Conservation (phyloP, 1,284 basidiomycete genomes). For the Naganishia sp. region DNA sequence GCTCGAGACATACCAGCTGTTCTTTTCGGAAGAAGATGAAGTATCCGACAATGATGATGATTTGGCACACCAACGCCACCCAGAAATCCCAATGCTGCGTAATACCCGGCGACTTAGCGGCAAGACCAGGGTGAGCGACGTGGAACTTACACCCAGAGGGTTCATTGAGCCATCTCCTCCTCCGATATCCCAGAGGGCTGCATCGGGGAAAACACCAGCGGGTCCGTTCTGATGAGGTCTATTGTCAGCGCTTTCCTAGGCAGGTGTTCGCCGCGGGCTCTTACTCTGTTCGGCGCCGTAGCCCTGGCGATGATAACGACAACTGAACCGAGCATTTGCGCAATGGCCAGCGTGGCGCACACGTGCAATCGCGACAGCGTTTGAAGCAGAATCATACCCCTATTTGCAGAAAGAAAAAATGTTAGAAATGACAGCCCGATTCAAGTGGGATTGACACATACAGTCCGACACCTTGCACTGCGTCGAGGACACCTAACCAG, state of each 20-base stretch:
- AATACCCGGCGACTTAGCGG: not conserved
- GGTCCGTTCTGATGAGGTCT: slow-evolving; percentile 80
- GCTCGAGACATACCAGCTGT: slow-evolving; percentile 40
- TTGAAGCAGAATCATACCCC: slow-evolving; percentile 87
- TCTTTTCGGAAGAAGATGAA: slow-evolving; percentile 76
- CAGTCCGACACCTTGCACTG: slow-evolving; percentile 86
- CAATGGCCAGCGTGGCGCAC: slow-evolving; percentile 82
- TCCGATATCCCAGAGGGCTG: slow-evolving; percentile 79
- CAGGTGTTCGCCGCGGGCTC: not conserved
- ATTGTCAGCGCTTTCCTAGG: slow-evolving; percentile 55
- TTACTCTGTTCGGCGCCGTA: slow-evolving; percentile 50
- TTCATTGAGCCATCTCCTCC: slow-evolving; percentile 51
- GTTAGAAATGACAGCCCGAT: not conserved
- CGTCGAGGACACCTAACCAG: slow-evolving; percentile 89
- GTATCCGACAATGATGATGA: slow-evolving; percentile 84
- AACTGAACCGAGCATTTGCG: slow-evolving; percentile 61
- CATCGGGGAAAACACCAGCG: slow-evolving; percentile 85
- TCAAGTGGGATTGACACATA: not conserved
- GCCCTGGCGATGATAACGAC: slow-evolving; percentile 54
- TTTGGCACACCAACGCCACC: slow-evolving; percentile 66
- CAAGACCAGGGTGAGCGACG: too few relatives aligned
- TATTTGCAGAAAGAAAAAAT: slow-evolving; percentile 4
- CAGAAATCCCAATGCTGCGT: slow-evolving; percentile 66
- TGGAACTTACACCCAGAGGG: slow-evolving; percentile 41
- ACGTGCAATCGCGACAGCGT: slow-evolving; percentile 88